Evolutionary conservation across 441 rosid genomes (phyloP), one percentile per base, ranked within the genome.

Genomic region (Biscutella laevigata): DNA sequence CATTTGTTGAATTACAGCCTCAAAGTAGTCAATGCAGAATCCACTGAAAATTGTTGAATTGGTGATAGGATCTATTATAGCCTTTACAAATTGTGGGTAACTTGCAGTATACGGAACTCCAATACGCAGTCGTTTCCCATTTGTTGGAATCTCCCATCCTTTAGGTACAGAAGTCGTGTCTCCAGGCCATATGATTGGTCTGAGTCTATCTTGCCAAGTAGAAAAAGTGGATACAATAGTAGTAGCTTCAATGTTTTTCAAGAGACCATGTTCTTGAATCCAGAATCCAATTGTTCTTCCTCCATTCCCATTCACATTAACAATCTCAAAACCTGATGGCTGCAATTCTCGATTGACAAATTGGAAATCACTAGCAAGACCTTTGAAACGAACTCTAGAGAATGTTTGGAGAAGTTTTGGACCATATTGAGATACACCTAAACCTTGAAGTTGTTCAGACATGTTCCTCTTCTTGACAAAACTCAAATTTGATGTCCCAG

Each of bases 151-250:
- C 45, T 74, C 74, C 86, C 83, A 79, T 2, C 90, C 89, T 28
- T 13, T 78, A 0, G 90, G 83, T 15, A 53, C 3, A 2, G 5
- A 17, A 16, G 6, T 61, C 0, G 67, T n/a, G 26, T 74, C 75
- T 11, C 94, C 90, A 0, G 85, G 83, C 95, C 88, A 81, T 32
- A 73, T 63, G 11, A 81, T 52, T 0, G 65, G 7, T 29, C 57
- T 51, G 0, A 83, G 74, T 25, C 38, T 69, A 53, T 62, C 59
- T 43, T 58, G 53, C 4, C 80, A 71, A 42, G 55, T 47, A 7
- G 76, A 69, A 53, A 68, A 40, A 0, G 29, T 20, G 35, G 28
- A n/a, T n/a, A n/a, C n/a, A n/a, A n/a, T 38, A 19, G 21, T 25
- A 28, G 24, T 59, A 11, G 0, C 7, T 4, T 14, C 3, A 12